Base-by-base conservation (phyloP, 2,329 filamentous ascomycete genomes). In the Zymoseptoria pseudotritici region DNA sequence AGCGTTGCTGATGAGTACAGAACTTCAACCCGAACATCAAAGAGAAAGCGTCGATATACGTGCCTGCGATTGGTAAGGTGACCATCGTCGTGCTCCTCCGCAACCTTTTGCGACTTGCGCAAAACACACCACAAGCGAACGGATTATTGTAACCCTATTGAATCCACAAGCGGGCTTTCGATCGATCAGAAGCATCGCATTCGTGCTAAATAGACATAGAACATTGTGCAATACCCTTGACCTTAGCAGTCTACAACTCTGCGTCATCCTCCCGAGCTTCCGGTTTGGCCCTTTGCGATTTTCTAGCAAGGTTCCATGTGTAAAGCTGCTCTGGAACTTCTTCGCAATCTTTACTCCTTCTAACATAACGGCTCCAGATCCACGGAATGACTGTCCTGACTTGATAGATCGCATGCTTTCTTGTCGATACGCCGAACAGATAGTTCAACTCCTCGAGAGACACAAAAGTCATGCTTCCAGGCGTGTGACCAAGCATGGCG, bases 21-120 rank as follows among this genome's bases (percentile, higher is more conserved):
- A 97, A 99, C 78, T 97, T 97, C 76, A 87, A 87, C 62, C 86
- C 88, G 0, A 89, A 89, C 54, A 86, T 97, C 66, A 97, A 96
- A 78, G 89, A 97, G 74, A 96, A 92, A 79, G 94, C 94, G 1
- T 91, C 91, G 4, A 96, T 99, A 70, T 99, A 97, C 70, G 92
- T 97, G 19, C 94, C 94, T 1, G 94, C 93, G 0, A 95, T 97
- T 66, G 94, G 94, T 68, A 99, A 97, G 79, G 93, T 97, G 54
- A 99, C 94, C 0, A 97, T 97, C 73, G 90, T 93, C 17, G 87
- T 97, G 36, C 78, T 99, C 60, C 79, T 97, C 70, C 82, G 94
- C 59, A 99, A 99, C 72, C 77, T 97, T 42, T 82, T 97, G 69
- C 76, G 78, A 49, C 75, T 80, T 54, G 73, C 76, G 20, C 76